Evolutionary conservation across 2,329 filamentous ascomycete genomes (phyloP).

Genomic region (Paraphaeosphaeria sporulosa): DNA sequence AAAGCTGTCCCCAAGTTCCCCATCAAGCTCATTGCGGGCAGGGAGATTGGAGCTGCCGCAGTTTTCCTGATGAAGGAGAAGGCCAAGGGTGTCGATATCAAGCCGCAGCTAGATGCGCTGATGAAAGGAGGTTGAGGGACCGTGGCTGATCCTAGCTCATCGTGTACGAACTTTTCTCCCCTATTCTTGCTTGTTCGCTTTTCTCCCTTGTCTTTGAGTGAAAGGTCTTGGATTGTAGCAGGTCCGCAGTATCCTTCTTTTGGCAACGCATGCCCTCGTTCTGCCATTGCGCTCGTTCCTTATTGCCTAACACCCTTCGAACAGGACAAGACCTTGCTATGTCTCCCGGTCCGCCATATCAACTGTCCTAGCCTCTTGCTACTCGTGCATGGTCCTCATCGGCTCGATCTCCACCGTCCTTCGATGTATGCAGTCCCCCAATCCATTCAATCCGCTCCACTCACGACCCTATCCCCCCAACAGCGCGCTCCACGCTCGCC

Average conservation of each 20-base stretch:
- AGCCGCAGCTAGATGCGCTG: conserved; percentile 12
- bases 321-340: too few species aligned
- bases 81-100: conserved; percentile 32
- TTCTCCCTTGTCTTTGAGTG: background rate
- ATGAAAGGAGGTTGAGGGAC: conserved; percentile 11
- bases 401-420: too few species aligned
- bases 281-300: background rate
- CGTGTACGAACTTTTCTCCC: background rate
- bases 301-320: background rate
- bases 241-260: background rate
- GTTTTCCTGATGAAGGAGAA: conserved; percentile 31
- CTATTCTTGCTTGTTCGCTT: background rate
- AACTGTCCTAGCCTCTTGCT: background rate
- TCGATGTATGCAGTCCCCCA: too few species aligned
- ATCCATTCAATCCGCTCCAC: too few species aligned
- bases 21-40: conserved; percentile 17
- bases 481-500: conserved; percentile 52
- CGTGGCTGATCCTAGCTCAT: background rate
- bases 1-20: conserved; percentile 21
- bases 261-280: background rate
- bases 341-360: too few species aligned
- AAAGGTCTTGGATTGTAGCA: background rate
- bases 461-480: conserved; percentile 32
- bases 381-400: background rate
- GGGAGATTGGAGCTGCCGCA: conserved; percentile 24